These are phyloP conservation scores for Geotrichum siamense DNA, from an alignment of 1,139 yeast genomes.

Conservation along the genomic window DNA sequence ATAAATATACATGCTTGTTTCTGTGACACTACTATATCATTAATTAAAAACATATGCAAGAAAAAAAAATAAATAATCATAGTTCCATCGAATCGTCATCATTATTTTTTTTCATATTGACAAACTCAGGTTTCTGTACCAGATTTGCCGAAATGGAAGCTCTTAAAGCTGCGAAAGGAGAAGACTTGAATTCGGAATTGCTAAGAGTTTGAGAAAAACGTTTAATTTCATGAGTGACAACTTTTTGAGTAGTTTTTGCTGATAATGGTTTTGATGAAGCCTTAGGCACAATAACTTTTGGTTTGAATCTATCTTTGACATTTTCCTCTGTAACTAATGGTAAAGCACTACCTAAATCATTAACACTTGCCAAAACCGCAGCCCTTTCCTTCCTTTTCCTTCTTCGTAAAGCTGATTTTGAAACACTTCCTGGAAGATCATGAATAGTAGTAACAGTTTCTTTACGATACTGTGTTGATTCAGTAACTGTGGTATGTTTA, in stretches of 20 bases:
- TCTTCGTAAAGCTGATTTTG: constrained; percentile 28
- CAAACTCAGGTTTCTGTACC: constrained; percentile 24
- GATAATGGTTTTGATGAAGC: constrained; percentile 26
- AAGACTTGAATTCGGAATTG: constrained; percentile 22
- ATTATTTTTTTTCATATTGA: background rate
- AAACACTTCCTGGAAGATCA: constrained; percentile 16
- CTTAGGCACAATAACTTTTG: background rate
- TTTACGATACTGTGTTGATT: constrained; percentile 11
- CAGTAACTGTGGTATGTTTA: constrained; percentile 17
- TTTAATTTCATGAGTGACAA: constrained; percentile 29
- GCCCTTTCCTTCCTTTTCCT: constrained; percentile 26
- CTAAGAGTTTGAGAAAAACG: constrained; percentile 27
- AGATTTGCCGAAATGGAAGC: constrained; percentile 22
- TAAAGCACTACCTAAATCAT: constrained; percentile 29
- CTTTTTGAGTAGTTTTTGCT: constrained; percentile 29
- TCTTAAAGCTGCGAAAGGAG: constrained; percentile 28
- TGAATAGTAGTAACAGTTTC: constrained; percentile 18
- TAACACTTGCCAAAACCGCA: constrained; percentile 30
- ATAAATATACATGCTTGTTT: no score
- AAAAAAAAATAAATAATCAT: constrained; percentile 1
- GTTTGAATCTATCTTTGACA: constrained; percentile 18
- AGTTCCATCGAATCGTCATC: constrained; percentile 12
- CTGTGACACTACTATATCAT: no score
- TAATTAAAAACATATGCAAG: no score
- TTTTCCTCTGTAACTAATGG: constrained; percentile 23